A percentile compares a stretch with the other conserved stretches of the same genome.
Conservation (phyloP, 73 alveolate genomes). For the Paramecium biaurelia region DNA sequence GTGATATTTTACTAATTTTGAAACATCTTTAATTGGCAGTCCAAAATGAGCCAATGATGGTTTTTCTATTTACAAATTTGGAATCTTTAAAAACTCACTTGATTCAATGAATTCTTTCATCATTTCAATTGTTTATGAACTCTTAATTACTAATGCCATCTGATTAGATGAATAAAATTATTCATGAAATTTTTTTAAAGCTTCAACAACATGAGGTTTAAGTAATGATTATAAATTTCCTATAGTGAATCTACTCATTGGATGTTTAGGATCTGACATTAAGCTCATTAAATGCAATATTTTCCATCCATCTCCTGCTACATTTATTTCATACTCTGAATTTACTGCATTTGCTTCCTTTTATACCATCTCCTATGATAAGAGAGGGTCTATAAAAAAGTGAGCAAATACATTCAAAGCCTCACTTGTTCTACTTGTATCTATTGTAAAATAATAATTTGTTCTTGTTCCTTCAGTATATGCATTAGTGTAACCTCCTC, state of each 20-base stretch:
- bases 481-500: constrained; percentile 61
- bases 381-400: constrained; percentile 56
- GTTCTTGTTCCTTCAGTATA: constrained; percentile 49
- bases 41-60: constrained; percentile 10
- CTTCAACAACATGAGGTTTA: constrained; percentile 36
- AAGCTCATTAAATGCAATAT: neutral
- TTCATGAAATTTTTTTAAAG: constrained; percentile 10
- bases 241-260: constrained; percentile 1
- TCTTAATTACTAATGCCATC: constrained; percentile 10
- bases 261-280: neutral
- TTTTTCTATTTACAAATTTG: neutral
- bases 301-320: constrained; percentile 58
- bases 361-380: constrained; percentile 12
- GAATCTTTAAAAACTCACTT: constrained; percentile 26
- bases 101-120: neutral
- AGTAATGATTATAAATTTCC: constrained; percentile 22
- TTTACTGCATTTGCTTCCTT: constrained; percentile 57
- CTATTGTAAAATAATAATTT: constrained; percentile 32
- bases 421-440: constrained; percentile 12
- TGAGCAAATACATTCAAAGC: constrained; percentile 34
- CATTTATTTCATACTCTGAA: constrained; percentile 47
- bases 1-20: neutral
- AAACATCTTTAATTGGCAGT: neutral
- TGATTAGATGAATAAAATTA: constrained; percentile 22
- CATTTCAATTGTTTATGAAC: neutral